phyloP scores from a whole-genome alignment of 2,329 filamentous ascomycete species.

The Neofusicoccum kwambonambiense region DNA sequence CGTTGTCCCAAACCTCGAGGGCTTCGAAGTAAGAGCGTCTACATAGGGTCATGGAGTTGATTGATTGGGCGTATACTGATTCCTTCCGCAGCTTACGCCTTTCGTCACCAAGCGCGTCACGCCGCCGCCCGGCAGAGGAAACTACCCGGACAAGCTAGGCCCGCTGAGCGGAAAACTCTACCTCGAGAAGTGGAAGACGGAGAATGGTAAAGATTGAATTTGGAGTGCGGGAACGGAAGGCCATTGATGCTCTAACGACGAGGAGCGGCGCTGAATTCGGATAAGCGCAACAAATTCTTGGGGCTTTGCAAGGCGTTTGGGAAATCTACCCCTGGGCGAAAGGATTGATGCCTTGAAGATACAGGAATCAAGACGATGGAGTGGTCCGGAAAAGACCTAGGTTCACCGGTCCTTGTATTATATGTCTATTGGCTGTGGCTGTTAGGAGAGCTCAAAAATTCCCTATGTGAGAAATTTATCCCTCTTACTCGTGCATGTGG shows the following conservation, averaged over 20 bases:
- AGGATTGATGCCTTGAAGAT: background rate
- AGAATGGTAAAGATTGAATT: slow-evolving; percentile 24
- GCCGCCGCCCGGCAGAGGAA: slow-evolving; percentile 9
- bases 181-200: slow-evolving; percentile 33
- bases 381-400: background rate
- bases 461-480: no score
- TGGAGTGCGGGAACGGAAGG: background rate
- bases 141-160: slow-evolving; percentile 26
- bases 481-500: no score
- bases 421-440: no score
- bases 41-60: background rate
- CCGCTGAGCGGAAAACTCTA: slow-evolving; percentile 33
- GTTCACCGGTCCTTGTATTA: background rate
- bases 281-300: background rate
- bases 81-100: slow-evolving; percentile 64
- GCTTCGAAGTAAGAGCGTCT: slow-evolving; percentile 63
- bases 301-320: slow-evolving; percentile 16
- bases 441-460: no score
- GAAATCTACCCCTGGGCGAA: background rate
- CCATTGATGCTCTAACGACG: background rate
- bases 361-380: background rate
- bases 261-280: background rate
- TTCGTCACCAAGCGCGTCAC: slow-evolving; percentile 60
- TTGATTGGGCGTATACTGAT: background rate
- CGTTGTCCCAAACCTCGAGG: slow-evolving; percentile 69